Evolutionary conservation across 495 filamentous ascomycete species (phyloP).

Genomic region (Jackrogersella multiformis): DNA sequence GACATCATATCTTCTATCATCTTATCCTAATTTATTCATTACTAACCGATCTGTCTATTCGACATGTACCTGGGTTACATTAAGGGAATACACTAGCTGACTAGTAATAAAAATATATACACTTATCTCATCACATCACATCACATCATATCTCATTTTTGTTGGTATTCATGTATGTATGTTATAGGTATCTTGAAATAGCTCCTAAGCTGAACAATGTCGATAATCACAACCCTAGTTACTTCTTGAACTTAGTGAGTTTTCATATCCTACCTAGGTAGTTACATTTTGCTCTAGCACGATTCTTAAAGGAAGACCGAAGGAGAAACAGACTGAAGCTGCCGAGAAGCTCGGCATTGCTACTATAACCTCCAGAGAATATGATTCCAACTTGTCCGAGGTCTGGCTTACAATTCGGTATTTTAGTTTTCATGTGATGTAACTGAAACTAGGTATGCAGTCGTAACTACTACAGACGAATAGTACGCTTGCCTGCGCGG

Average conservation of each 20-base stretch:
- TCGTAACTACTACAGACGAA: conserved; percentile 14
- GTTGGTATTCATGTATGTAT: no score
- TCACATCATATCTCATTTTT: no score
- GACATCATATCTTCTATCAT: not conserved
- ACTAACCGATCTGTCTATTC: not conserved
- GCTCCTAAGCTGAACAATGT: no score
- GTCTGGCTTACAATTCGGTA: conserved; percentile 3
- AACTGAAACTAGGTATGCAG: conserved; percentile 16
- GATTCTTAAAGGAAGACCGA: conserved; percentile 1
- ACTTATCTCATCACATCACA: no score
- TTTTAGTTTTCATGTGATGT: conserved; percentile 32
- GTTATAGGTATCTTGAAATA: no score
- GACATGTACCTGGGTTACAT: no score
- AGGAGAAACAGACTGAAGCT: not conserved
- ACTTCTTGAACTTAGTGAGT: no score
- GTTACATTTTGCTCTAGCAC: not conserved
- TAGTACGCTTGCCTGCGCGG: conserved; percentile 3
- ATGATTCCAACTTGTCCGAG: not conserved
- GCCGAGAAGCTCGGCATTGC: not conserved
- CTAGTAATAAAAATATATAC: no score
- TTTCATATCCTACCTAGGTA: no score
- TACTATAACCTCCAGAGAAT: not conserved
- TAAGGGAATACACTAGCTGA: no score
- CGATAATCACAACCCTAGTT: no score
- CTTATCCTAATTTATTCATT: not conserved